A percentile compares a stretch with the other conserved stretches of the same genome.
phyloP scores from a whole-genome alignment of 2,329 filamentous ascomycete species.

The Talaromyces sp. region DNA sequence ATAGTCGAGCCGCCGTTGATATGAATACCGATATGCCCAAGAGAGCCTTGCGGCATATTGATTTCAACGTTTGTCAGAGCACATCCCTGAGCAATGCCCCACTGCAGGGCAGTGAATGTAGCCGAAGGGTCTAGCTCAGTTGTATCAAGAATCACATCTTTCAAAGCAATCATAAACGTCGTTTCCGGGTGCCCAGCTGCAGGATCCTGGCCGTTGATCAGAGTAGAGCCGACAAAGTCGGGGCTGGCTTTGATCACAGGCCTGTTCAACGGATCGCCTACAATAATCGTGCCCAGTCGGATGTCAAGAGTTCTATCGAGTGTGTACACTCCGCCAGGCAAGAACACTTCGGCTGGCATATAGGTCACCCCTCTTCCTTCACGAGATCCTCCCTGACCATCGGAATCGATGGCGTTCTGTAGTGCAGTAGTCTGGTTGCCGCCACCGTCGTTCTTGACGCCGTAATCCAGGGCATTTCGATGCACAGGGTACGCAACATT shows the following conservation, averaged over 20 bases:
- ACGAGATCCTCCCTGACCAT: conserved; percentile 13
- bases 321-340: conserved; percentile 25
- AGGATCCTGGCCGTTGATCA: conserved; percentile 47
- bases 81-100: conserved; percentile 34
- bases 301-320: conserved; percentile 20
- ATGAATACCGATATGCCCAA: conserved; percentile 29
- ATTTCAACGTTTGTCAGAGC: conserved; percentile 34
- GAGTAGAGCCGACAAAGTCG: conserved; percentile 48
- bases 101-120: conserved; percentile 29
- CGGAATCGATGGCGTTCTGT: conserved; percentile 15
- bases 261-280: conserved; percentile 32
- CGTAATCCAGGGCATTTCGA: conserved; percentile 13
- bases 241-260: conserved; percentile 49
- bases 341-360: conserved; percentile 24
- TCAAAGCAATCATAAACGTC: conserved; percentile 32
- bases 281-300: conserved; percentile 29
- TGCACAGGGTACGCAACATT: conserved; percentile 12
- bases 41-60: conserved; percentile 28
- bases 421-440: conserved; percentile 11
- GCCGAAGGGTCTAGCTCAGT: conserved; percentile 21
- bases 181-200: conserved; percentile 20
- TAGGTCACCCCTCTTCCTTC: conserved; percentile 12
- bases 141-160: conserved; percentile 35
- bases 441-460: conserved; percentile 10
- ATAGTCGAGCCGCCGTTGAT: conserved; percentile 10